Conservation (phyloP, 495 filamentous ascomycete genomes). For the Aspergillus indologenus region DNA sequence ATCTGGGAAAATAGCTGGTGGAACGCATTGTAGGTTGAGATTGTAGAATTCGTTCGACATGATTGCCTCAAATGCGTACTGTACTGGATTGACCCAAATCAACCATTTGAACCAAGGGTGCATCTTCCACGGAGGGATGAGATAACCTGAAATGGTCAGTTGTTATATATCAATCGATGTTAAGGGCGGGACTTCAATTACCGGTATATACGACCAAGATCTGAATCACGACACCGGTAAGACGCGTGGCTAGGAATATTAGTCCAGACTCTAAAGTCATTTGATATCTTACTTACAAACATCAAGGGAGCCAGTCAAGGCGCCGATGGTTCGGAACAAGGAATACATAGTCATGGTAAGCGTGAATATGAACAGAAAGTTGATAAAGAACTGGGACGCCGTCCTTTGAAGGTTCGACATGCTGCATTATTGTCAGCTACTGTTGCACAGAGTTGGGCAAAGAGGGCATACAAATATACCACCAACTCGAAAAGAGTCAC, state of each 20-base stretch:
- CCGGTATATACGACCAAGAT: constrained; percentile 72
- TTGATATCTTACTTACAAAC: constrained; percentile 30
- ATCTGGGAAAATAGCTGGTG: constrained; percentile 57
- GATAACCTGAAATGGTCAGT: constrained; percentile 52
- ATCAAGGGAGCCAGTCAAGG: constrained; percentile 61
- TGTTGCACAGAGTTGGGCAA: not conserved
- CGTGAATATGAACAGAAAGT: constrained; percentile 55
- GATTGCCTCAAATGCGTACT: constrained; percentile 69
- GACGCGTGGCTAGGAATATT: constrained; percentile 48
- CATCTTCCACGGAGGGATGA: constrained; percentile 72
- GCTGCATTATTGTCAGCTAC: constrained; percentile 28
- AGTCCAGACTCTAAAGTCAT: not conserved
- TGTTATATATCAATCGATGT: not conserved
- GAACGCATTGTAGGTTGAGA: constrained; percentile 46
- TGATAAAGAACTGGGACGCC: constrained; percentile 82
- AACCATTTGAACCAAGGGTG: constrained; percentile 80
- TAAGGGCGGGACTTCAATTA: constrained; percentile 8
- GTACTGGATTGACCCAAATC: constrained; percentile 69
- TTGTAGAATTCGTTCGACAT: constrained; percentile 60
- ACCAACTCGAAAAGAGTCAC: constrained; percentile 70
- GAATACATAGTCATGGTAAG: constrained; percentile 75
- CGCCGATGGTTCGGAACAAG: constrained; percentile 72
- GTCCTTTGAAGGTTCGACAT: constrained; percentile 61
- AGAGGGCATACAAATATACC: constrained; percentile 60
- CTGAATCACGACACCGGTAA: constrained; percentile 62